Base-by-base conservation (phyloP, 805 yeast species). In the Wickerhamiella lipophila region DNA sequence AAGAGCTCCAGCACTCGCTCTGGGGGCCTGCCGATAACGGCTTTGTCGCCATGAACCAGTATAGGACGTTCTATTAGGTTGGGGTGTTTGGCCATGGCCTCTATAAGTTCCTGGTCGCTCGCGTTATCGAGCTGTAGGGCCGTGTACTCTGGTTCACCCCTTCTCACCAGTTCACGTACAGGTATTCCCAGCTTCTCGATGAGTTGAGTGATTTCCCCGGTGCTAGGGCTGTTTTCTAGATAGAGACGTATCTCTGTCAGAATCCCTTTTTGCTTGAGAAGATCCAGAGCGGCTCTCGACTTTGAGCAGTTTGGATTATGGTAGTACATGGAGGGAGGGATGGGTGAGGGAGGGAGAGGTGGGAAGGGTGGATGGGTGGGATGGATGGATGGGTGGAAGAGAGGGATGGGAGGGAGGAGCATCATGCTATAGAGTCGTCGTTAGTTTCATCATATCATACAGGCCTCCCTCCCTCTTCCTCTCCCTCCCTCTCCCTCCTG, bases 261-360 rank as follows among this genome's bases (percentile, higher is more conserved):
- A 3, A 38, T 22, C 5, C 13, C 26, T 6, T 21, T 4, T 21
- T 19, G 16, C 7, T 18, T 19, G 6, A 38, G 22, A 6, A 38
- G 11, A 5, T 18, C 42, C 7, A 38, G 13, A 19, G 42, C 42
- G 6, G 42, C 42, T 22, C 42, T 38, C 8, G 42, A 38, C 27
- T 38, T 38, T 38, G 42, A 38, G 18, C 42, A 38, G 15, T 22
- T 18, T 18, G 42, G 42, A 21, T 38, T 38, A 21, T 38, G 42
- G 26, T 38, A 38, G 22, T 38, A 38, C n/a, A n/a, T n/a, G n/a
- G n/a, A n/a, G n/a, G n/a, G n/a, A n/a, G n/a, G n/a, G n/a, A n/a
- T n/a, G n/a, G n/a, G n/a, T n/a, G n/a, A n/a, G n/a, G n/a, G n/a
- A 25, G 27, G 27, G 27, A 25, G 27, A 25, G 27, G 9, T 25